Evolutionary conservation across 2,329 filamentous ascomycete species (phyloP), one percentile per base, ranked within the genome.

Genomic region (Rhinocladiella similis): DNA sequence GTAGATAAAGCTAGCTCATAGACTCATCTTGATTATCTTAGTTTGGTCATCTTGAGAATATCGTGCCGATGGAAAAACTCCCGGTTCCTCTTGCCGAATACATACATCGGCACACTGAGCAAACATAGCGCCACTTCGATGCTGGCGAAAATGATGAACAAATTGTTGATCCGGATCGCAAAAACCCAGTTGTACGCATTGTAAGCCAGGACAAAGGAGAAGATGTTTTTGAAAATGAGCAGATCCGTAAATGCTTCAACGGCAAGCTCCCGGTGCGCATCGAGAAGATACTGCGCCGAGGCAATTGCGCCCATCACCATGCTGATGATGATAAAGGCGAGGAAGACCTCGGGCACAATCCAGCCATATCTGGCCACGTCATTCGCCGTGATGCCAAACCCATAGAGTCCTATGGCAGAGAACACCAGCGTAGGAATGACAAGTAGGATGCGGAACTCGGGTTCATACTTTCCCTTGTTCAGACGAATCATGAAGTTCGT

Each of bases 181-280:
- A 88, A 79, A 22, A 96, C 79, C 92, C 93, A 97, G 55, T 91
- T 80, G 66, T 90, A 96, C 1, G 90, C 91, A 64, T 84, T 88
- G 70, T 87, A 95, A 0, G 92, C 96, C 54, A 97, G 77, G 5
- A 85, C 84, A 66, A 95, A 97, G 61, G 87, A 89, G 75, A 97
- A 96, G 60, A 97, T 82, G 73, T 97, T 96, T 75, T 97, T 97
- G 80, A 97, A 96, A 52, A 96, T 86, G 62, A 96, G 82, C 70
- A 94, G 83, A 73, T 90, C 90, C 0, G 91, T 96, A 70, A 96
- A 96, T 5, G 86, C 89, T 73, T 97, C 92, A 47, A 96, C 84
- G 1, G 90, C 85, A 54, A 96, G 84, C 60, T 93, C 87, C 88
- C 91, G 87, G 73, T 97, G 93, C 0, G 92, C 92, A 74, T 97